A percentile compares a stretch with the other conserved stretches of the same genome.
Conservation (phyloP, 2,329 filamentous ascomycete genomes). For the Sporothrix phasma region DNA sequence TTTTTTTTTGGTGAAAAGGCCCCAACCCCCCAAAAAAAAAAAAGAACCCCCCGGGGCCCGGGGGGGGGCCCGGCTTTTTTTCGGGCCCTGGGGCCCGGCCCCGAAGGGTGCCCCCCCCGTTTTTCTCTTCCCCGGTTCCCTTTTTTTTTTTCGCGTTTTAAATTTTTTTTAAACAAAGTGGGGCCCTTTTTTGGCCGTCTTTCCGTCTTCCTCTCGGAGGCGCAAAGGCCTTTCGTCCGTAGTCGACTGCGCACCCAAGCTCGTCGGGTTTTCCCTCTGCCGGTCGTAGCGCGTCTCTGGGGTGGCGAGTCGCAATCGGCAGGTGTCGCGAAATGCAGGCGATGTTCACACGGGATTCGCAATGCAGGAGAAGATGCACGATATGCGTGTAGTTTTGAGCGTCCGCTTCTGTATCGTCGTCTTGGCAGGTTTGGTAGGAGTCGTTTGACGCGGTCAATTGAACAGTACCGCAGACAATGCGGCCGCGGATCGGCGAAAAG, state of each 20-base stretch:
- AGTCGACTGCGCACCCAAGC: too few species aligned
- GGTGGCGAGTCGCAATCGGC: neutral
- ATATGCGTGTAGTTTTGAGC: neutral
- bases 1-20: too few species aligned
- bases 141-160: too few species aligned
- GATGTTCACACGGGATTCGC: neutral
- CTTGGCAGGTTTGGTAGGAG: neutral
- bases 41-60: too few species aligned
- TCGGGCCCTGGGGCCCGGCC: too few species aligned
- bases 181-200: too few species aligned
- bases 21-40: too few species aligned
- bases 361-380: neutral
- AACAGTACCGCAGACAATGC: conserved; percentile 7
- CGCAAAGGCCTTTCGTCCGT: neutral
- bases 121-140: too few species aligned
- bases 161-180: too few species aligned
- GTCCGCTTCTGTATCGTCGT: neutral
- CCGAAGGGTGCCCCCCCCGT: too few species aligned
- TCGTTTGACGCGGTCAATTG: neutral
- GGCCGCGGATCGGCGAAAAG: conserved; percentile 11
- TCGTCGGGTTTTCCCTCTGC: neutral
- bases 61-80: too few species aligned
- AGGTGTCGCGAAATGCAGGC: neutral
- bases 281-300: neutral
- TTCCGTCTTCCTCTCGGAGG: neutral